phyloP scores from a whole-genome alignment of 495 filamentous ascomycete species.

The Apodospora peruviana region DNA sequence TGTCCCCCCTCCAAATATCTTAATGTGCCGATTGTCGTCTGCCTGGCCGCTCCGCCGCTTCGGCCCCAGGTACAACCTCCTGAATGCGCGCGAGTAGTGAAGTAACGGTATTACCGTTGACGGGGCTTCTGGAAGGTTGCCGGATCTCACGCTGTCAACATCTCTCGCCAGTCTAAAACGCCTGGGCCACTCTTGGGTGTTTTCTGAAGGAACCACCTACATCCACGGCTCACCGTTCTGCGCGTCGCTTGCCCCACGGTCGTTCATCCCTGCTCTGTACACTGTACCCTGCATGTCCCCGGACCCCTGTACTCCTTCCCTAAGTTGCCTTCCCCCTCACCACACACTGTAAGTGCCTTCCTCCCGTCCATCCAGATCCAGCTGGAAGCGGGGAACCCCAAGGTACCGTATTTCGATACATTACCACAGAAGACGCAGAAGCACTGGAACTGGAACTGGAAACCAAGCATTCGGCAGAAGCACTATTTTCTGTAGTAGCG shows the following conservation, averaged over 20 bases:
- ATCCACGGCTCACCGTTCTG: constrained; percentile 7
- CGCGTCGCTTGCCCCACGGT: not conserved
- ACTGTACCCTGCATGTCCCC: not conserved
- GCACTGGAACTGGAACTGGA: too few relatives aligned
- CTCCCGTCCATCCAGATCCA: too few relatives aligned
- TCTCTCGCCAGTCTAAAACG: constrained; percentile 14
- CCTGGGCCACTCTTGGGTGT: constrained; percentile 12
- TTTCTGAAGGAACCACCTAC: constrained; percentile 12
- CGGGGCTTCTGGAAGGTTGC: constrained; percentile 20
- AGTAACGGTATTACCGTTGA: not conserved
- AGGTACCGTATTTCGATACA: too few relatives aligned
- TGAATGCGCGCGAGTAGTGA: not conserved
- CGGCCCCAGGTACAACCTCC: not conserved
- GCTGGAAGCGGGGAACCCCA: too few relatives aligned
- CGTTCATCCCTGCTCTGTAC: constrained; percentile 1
- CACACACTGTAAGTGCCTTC: too few relatives aligned
- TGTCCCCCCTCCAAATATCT: not conserved
- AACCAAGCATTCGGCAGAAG: too few relatives aligned
- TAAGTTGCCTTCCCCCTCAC: constrained; percentile 4
- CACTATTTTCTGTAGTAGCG: too few relatives aligned
- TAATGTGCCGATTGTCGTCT: not conserved
- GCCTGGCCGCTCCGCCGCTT: not conserved
- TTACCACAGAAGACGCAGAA: too few relatives aligned
- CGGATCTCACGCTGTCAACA: constrained; percentile 13
- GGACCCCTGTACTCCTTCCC: constrained; percentile 18